Evolutionary conservation across 352 stramenopile genomes (phyloP), one percentile per base, ranked within the genome.

Genomic region (Globisporangium canariense): DNA sequence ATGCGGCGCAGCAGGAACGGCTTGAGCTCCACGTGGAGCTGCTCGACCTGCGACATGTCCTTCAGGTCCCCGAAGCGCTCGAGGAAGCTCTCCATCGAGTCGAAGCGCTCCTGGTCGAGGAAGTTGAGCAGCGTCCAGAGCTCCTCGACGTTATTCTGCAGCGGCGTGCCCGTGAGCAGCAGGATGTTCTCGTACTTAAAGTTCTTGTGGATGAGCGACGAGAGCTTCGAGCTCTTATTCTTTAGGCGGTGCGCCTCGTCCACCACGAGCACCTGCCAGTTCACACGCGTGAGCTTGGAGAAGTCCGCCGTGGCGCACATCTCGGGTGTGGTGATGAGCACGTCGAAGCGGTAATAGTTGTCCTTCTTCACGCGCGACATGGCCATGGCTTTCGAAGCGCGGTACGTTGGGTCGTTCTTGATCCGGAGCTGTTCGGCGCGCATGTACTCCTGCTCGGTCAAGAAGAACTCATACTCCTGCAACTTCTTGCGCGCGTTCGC

Each of bases 241-340:
- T 99, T 98, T 22, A 99, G 83, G 11, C 98, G 92, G 81, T 99
- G 98, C 4, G 98, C 98, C 79, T 99, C 98, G 74, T 99, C 98
- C 11, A 99, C 97, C 22, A 99, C 94, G 59, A 99, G 82, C 3
- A 97, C 75, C 67, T 97, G 88, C 96, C 98, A 99, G 52, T 91
- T 67, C 20, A 94, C 83, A 57, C 97, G 86, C 55, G 88, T 88
- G 60, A 99, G 83, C 52, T 98, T 94, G 46, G 74, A 80, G n/a
- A 97, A 85, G 61, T 99, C 96, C 53, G 93, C 94, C 41, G 98
- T 94, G 25, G 82, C 89, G 8, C 98, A 90, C 75, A 99, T 99
- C 71, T 99, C 98, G 75, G 99, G 99, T 1, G 97, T 99, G 20
- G 98, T 99, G 40, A 99, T 97, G 13, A 99, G 76, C 25, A 99